phyloP scores from a whole-genome alignment of 805 yeast species.

The Candida succiphila region DNA sequence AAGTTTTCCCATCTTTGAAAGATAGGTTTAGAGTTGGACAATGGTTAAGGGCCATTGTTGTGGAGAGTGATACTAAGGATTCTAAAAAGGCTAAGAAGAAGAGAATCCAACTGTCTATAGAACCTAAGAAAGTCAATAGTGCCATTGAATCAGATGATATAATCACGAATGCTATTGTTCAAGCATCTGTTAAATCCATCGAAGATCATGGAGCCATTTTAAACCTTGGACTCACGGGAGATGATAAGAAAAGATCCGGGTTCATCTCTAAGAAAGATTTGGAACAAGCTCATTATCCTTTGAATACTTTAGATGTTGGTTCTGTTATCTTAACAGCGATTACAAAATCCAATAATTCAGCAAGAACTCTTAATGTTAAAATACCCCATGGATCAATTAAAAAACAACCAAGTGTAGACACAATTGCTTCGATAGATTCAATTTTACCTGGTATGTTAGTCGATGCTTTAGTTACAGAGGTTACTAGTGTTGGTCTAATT shows the following conservation, averaged over 20 bases:
- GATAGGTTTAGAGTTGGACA: conserved; percentile 61
- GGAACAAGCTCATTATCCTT: conserved; percentile 24
- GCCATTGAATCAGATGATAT: conserved; percentile 56
- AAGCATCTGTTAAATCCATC: conserved; percentile 64
- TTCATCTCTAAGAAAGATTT: conserved; percentile 70
- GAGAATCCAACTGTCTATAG: conserved; percentile 61
- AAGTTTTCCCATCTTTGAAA: conserved; percentile 47
- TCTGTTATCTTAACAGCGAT: conserved; percentile 58
- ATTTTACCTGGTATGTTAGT: conserved; percentile 80
- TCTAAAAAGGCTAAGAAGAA: conserved; percentile 34
- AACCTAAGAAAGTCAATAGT: conserved; percentile 64
- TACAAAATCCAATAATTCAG: conserved; percentile 31
- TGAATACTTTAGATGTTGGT: conserved; percentile 40
- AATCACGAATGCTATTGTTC: conserved; percentile 51
- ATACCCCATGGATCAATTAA: conserved; percentile 33
- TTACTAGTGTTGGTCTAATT: conserved; percentile 51
- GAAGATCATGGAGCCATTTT: conserved; percentile 91
- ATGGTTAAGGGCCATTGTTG: conserved; percentile 79
- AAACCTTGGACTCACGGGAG: conserved; percentile 58
- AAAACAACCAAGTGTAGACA: conserved; percentile 37
- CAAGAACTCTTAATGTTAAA: conserved; percentile 52
- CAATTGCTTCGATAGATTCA: conserved; percentile 68
- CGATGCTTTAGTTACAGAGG: conserved; percentile 58
- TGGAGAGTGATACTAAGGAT: conserved; percentile 29
- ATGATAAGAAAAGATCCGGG: conserved; percentile 38